Evolutionary conservation across 768 basidiomycete genomes (phyloP), one percentile per base, ranked within the genome.

Genomic region (Calocybe indica): DNA sequence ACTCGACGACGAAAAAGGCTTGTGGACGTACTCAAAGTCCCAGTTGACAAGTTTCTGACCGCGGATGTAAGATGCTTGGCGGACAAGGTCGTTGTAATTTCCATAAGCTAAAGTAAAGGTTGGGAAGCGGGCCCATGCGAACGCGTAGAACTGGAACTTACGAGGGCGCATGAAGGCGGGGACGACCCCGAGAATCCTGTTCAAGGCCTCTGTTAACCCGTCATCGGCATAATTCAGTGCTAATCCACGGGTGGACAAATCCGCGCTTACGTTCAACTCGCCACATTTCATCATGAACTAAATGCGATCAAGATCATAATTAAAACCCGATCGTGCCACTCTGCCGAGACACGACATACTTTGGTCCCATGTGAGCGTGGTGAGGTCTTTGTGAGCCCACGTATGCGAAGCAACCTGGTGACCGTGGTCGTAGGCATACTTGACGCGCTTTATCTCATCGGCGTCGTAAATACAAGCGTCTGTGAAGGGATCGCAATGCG

Each of bases 121-220:
- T 6, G 9, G 33, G n/a, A 33, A 37, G 8, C 7, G 22, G 22
- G 22, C 15, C 5, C 13, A 29, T 4, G n/a, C 10, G 2, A 15
- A 7, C 9, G 6, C 3, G 29, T 12, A 12, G 10, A 36, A 6
- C 13, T 14, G 15, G 14, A 33, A 59, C 56, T 8, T 54, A 71
- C 71, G 75, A 40, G 75, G 74, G 30, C 75, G 68, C 71, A 74
- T 71, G 49, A 76, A 71, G 22, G 73, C 74, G 6, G 74, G 75
- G 1, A 55, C 53, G 48, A 68, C 69, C 32, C 75, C 73, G 13
- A 65, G 48, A 37, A 76, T 74, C 49, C 65, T 68, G 36, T 63
- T 55, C 6, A 74, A 52, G 22, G 73, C 73, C 62, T 65, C 71
- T 73, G 46, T 7, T n/a, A 43, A 40, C 31, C 15, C 36, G 40